phyloP scores from a whole-genome alignment of 2,329 filamentous ascomycete genomes.

The Polychaeton citri region DNA sequence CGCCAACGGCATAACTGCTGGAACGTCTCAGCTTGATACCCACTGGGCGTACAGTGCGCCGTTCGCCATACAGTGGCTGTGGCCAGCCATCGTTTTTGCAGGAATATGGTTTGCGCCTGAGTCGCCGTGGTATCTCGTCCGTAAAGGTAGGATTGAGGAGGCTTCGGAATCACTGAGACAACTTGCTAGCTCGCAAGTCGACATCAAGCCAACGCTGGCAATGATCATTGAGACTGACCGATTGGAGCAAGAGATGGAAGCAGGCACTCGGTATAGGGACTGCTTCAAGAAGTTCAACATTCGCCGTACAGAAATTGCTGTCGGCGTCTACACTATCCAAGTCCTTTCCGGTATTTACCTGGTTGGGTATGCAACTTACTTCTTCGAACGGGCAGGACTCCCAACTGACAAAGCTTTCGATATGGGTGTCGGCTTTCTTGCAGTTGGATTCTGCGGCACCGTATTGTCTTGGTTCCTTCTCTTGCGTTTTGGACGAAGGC shows the following conservation, averaged over 20 bases:
- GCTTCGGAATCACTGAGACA: constrained; percentile 20
- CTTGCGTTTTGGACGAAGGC: constrained; percentile 24
- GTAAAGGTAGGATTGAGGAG: constrained; percentile 20
- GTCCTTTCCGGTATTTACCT: constrained; percentile 30
- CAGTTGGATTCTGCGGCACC: constrained; percentile 30
- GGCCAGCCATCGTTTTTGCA: constrained; percentile 24
- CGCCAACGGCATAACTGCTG: constrained; percentile 28
- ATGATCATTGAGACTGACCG: constrained; percentile 27
- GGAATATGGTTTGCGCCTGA: constrained; percentile 25
- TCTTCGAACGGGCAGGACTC: constrained; percentile 33
- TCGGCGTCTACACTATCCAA: constrained; percentile 31
- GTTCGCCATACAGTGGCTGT: constrained; percentile 34
- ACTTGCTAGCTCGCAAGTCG: constrained; percentile 24
- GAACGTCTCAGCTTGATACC: constrained; percentile 15
- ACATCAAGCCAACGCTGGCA: constrained; percentile 26
- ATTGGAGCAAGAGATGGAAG: constrained; percentile 26
- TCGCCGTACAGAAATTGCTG: constrained; percentile 30
- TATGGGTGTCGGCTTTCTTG: constrained; percentile 29
- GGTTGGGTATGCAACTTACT: constrained; percentile 34
- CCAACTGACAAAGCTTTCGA: constrained; percentile 25
- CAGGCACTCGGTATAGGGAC: constrained; percentile 24
- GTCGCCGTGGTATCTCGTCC: constrained; percentile 26
- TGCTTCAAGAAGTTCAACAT: constrained; percentile 30
- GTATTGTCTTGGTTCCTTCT: constrained; percentile 28
- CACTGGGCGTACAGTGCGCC: constrained; percentile 33